Evolutionary conservation across 2,329 filamentous ascomycete genomes (phyloP).

Genomic region (Pestalotiopsis sp.): DNA sequence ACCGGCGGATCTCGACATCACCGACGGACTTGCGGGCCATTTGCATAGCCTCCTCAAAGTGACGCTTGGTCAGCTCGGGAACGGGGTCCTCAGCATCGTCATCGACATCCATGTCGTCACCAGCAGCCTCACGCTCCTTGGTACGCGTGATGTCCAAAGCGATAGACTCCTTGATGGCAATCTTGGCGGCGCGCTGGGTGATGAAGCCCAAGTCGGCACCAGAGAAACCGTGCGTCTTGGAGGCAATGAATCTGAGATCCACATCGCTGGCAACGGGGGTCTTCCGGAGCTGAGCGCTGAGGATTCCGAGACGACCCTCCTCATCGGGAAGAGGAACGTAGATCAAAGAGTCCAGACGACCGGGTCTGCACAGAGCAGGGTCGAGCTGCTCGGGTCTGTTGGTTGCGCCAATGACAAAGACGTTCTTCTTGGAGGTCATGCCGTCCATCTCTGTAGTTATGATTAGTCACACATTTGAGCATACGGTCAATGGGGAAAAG

Average conservation of each 20-base stretch:
- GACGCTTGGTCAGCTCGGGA: slow-evolving; percentile 90
- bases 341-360: slow-evolving; percentile 97
- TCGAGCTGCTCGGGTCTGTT: slow-evolving; percentile 99
- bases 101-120: slow-evolving; percentile 80
- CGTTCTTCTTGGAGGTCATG: slow-evolving; percentile 99
- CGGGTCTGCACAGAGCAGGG: slow-evolving; percentile 95
- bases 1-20: slow-evolving; percentile 96
- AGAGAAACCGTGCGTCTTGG: slow-evolving; percentile 98
- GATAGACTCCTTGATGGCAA: slow-evolving; percentile 98
- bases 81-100: slow-evolving; percentile 90
- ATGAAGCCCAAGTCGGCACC: slow-evolving; percentile 99
- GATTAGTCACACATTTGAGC: slow-evolving; percentile 29
- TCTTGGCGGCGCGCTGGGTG: slow-evolving; percentile 97
- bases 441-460: slow-evolving; percentile 83
- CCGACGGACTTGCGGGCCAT: slow-evolving; percentile 90
- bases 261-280: slow-evolving; percentile 89
- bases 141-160: slow-evolving; percentile 82
- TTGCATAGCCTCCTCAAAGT: slow-evolving; percentile 99
- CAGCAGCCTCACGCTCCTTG: slow-evolving; percentile 90
- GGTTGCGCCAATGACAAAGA: slow-evolving; percentile 98
- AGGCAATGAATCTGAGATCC: slow-evolving; percentile 87
- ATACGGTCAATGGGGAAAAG: slow-evolving; percentile 21
- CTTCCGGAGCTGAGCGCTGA: slow-evolving; percentile 97
- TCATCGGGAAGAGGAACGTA: slow-evolving; percentile 97
- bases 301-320: slow-evolving; percentile 83